These are phyloP conservation scores for Ceratobasidium papillatum DNA, from an alignment of 1,284 basidiomycete species.

Conservation along the genomic window DNA sequence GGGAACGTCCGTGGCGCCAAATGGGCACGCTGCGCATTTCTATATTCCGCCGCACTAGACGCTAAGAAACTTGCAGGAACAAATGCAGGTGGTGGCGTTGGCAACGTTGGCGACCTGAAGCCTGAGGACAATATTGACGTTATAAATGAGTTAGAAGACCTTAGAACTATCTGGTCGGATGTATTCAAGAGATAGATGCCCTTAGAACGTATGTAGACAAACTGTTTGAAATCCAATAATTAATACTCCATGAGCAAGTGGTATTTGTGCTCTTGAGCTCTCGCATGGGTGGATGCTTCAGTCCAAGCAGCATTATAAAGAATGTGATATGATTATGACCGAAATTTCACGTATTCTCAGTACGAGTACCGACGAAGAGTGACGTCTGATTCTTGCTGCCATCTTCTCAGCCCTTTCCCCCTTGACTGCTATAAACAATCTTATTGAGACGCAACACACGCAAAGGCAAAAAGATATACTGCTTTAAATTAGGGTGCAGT, in stretches of 20 bases:
- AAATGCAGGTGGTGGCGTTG: conserved; percentile 59
- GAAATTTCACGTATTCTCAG: no score
- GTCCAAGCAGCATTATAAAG: no score
- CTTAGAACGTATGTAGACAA: not conserved
- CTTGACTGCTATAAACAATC: no score
- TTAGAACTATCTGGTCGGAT: conserved; percentile 74
- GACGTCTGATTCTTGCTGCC: no score
- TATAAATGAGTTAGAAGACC: conserved; percentile 67
- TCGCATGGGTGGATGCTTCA: no score
- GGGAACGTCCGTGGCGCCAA: conserved; percentile 64
- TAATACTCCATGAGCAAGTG: not conserved
- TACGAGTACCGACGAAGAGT: no score
- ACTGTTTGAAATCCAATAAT: not conserved
- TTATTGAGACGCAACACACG: no score
- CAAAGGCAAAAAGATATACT: no score
- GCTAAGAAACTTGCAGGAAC: conserved; percentile 17
- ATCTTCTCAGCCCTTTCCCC: no score
- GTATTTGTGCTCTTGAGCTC: not conserved
- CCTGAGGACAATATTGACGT: conserved; percentile 54
- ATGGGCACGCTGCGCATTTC: conserved; percentile 57
- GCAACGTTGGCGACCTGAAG: conserved; percentile 64
- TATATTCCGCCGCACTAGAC: conserved; percentile 39
- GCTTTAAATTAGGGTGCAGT: no score
- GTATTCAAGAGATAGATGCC: conserved; percentile 61
- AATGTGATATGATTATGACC: no score